phyloP scores from a whole-genome alignment of 179 eudicot species.

The Nepenthes alata region DNA sequence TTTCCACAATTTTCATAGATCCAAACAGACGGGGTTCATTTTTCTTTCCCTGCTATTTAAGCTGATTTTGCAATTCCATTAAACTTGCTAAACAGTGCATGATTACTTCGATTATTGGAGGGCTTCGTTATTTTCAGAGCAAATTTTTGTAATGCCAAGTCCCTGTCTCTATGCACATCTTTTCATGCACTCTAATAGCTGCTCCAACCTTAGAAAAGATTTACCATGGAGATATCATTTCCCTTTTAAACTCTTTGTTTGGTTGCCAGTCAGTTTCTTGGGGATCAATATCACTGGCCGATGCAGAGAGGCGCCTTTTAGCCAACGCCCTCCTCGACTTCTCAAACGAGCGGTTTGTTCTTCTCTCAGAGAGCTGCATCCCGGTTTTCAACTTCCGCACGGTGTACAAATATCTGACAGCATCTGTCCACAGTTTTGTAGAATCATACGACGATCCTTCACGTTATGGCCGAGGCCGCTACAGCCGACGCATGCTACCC shows the following conservation, averaged over 20 bases:
- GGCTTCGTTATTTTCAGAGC: no score
- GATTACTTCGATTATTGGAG: no score
- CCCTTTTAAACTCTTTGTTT: neutral
- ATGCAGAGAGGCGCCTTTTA: constrained; percentile 68
- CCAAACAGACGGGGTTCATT: no score
- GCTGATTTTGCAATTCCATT: no score
- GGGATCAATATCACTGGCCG: constrained; percentile 58
- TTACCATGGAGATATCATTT: no score
- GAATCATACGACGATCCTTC: constrained; percentile 64
- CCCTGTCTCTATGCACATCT: no score
- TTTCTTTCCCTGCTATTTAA: no score
- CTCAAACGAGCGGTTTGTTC: constrained; percentile 75
- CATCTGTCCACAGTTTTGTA: constrained; percentile 54
- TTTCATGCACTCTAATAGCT: no score
- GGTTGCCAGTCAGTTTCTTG: constrained; percentile 48
- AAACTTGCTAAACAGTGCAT: no score
- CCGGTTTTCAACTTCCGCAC: constrained; percentile 60
- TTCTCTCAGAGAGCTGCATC: constrained; percentile 83
- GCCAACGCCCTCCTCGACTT: constrained; percentile 80
- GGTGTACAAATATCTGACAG: constrained; percentile 50
- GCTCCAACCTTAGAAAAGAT: no score
- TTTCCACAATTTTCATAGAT: no score
- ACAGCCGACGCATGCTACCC: constrained; percentile 56
- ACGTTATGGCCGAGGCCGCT: constrained; percentile 77
- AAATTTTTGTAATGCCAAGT: no score